Evolutionary conservation across 108 stramenopile genomes (phyloP), one percentile per base, ranked within the genome.

Genomic region (Aurantiochytrium sp.): DNA sequence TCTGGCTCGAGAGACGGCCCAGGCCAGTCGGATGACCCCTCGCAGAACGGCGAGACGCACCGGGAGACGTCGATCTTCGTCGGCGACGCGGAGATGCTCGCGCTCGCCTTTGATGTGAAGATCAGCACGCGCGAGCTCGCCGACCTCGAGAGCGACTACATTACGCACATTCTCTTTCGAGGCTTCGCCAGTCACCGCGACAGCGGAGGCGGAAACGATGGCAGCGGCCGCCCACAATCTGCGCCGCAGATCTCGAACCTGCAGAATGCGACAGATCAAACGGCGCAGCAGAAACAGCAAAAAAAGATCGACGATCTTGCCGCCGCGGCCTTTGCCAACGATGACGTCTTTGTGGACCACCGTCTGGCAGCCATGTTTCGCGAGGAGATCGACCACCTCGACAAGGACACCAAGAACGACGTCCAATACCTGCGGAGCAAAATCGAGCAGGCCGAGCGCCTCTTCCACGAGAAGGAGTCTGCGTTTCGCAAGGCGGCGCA

Each of bases 341-440:
- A 81, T 22, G 69, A 81, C 69, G 69, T 81, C 24, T 81, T 81
- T 22, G 69, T 81, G 17, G 69, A 81, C 1, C 69, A 81, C 42
- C 69, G 69, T 4, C 69, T 81, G 4, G 69, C 69, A 10, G 69
- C 69, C 21, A 45, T 45, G 42, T 81, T 81, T 22, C 37, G 42
- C 41, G 41, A 81, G 42, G 41, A 81, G 22, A 81, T 81, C 37
- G 69, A 81, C 42, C 69, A 81, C 42, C 69, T 81, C 42, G 69
- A 81, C 27, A 81, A 15, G 42, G 69, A 81, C 37, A 81, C 42
- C 24, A 81, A 45, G 42, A 81, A 81, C 27, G 69, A 81, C 22
- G 69, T 81, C 10, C 37, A 45, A 15, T 81, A 81, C 42, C 69
- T 81, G 22, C 69, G 69, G 45, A 21, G 34, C 19, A 81, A 81